Percentiles rank a stretch among this genome's conserved stretches.
These are phyloP conservation scores for Melanopsichium pennsylvanicum DNA, from an alignment of 1,284 basidiomycete species.

Conservation along the genomic window DNA sequence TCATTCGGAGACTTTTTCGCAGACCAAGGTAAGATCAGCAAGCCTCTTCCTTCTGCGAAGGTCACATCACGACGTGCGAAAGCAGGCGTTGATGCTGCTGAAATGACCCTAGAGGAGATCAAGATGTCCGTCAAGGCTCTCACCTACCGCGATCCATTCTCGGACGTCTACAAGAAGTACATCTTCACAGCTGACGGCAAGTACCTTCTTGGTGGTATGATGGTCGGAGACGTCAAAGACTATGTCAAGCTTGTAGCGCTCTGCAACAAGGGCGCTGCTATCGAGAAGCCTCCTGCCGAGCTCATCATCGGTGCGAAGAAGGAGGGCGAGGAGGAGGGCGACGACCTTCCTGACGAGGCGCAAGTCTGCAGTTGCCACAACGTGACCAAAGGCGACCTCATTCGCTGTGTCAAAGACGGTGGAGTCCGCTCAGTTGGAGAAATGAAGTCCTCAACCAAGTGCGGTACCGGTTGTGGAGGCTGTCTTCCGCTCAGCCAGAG, in stretches of 20 bases:
- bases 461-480: conserved; percentile 77
- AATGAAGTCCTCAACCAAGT: conserved; percentile 76
- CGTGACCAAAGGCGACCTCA: conserved; percentile 74
- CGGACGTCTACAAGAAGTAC: conserved; percentile 72
- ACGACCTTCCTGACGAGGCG: conserved; percentile 76
- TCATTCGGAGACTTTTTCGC: conserved; percentile 81
- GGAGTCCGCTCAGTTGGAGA: conserved; percentile 71
- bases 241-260: conserved; percentile 77
- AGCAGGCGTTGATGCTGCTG: conserved; percentile 3
- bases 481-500: conserved; percentile 72
- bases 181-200: conserved; percentile 80
- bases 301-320: conserved; percentile 74
- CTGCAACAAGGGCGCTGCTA: conserved; percentile 77
- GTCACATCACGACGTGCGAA: conserved; percentile 11
- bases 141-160: conserved; percentile 78
- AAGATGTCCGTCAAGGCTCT: conserved; percentile 70
- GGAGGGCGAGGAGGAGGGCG: conserved; percentile 72
- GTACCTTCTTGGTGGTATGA: conserved; percentile 79
- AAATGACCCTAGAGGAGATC: conserved; percentile 33
- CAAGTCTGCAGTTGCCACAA: conserved; percentile 79
- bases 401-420: conserved; percentile 70
- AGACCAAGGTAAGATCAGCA: conserved; percentile 69
- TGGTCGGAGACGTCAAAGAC: conserved; percentile 79
- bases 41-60: conserved; percentile 44
- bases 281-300: conserved; percentile 74